Percentiles rank a stretch among this genome's conserved stretches.
Conservation (phyloP, 805 yeast genomes). For the Lipomyces yamanashiensis region DNA sequence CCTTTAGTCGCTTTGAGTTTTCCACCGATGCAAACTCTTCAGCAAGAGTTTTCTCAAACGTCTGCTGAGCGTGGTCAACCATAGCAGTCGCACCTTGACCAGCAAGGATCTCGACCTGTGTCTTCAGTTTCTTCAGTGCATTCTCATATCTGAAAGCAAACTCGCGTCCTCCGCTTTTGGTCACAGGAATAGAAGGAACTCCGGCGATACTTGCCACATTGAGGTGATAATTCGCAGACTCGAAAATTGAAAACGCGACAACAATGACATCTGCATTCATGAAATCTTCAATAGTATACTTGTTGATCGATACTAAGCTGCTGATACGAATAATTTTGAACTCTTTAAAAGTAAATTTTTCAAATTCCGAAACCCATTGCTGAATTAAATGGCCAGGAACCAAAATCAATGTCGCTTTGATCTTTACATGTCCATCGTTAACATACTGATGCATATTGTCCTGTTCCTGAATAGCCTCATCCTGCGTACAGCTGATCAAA, state of each 20-base stretch:
- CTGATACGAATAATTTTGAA: constrained; percentile 2
- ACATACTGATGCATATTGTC: not conserved
- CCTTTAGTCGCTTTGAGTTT: constrained; percentile 2
- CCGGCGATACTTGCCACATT: constrained; percentile 18
- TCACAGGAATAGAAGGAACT: constrained; percentile 11
- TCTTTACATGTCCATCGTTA: constrained; percentile 10
- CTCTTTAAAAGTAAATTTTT: constrained; percentile 12
- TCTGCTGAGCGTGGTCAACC: not conserved
- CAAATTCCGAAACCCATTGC: constrained; percentile 21
- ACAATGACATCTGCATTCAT: constrained; percentile 16
- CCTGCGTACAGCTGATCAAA: constrained; percentile 17
- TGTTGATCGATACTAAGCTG: constrained; percentile 3
- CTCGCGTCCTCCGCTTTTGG: constrained; percentile 13
- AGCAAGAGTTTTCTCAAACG: constrained; percentile 5
- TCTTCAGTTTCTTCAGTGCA: constrained; percentile 1
- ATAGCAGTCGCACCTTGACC: constrained; percentile 8
- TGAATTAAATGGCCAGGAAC: constrained; percentile 18
- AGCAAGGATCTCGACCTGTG: not conserved
- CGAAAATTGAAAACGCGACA: constrained; percentile 19
- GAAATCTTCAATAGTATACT: constrained; percentile 11
- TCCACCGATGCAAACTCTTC: not conserved
- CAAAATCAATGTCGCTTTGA: constrained; percentile 19
- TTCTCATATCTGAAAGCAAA: constrained; percentile 13
- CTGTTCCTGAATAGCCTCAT: not conserved
- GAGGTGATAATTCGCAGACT: constrained; percentile 5